Base-by-base conservation (phyloP, 176 grass and related monocot species). In the Eragrostis curvula region DNA sequence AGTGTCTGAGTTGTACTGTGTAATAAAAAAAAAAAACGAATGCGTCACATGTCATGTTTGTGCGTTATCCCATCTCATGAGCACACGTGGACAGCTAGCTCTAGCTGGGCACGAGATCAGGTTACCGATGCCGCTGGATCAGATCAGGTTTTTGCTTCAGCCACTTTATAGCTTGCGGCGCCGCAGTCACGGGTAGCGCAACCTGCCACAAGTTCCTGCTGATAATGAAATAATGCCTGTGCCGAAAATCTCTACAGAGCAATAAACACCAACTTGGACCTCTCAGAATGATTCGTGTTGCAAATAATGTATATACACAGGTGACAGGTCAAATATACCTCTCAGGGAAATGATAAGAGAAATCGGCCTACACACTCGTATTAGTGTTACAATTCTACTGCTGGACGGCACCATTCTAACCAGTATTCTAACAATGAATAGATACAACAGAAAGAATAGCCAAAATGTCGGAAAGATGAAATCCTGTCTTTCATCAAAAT, bases 341-440 rank as follows among this genome's bases (percentile, higher is more conserved):
- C 77, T 9, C 5, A 17, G 7, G 27, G 18, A 69, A 88, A 76
- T 56, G 46, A 80, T 44, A 62, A 56, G 12, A 32, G 52, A 70
- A 20, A 2, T 52, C 30, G 13, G 16, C 8, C 47, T 58, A 72
- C 74, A 79, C 66, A 48, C 53, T 57, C 13, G 67, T 27, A 39
- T 62, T 16, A 74, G 42, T 68, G 18, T 68, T 79, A 79, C 39
- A 74, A 21, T 59, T 61, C 86, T 58, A 72, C 28, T 32, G 67
- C 45, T 28, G 40, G 57, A 83, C 21, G 61, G 45, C 58, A 88
- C 17, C 50, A 80, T 79, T 79, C 68, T 80, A 84, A 23, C 52
- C 58, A 88, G 17, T 42, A 80, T 79, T 79, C 68, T 80, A 84
- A 23, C 52, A 39, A 70, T 56, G 62, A 75, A 69, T 62, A 55